phyloP scores from a whole-genome alignment of 78 protist genomes.

The Tieghemostelium lacteum region DNA sequence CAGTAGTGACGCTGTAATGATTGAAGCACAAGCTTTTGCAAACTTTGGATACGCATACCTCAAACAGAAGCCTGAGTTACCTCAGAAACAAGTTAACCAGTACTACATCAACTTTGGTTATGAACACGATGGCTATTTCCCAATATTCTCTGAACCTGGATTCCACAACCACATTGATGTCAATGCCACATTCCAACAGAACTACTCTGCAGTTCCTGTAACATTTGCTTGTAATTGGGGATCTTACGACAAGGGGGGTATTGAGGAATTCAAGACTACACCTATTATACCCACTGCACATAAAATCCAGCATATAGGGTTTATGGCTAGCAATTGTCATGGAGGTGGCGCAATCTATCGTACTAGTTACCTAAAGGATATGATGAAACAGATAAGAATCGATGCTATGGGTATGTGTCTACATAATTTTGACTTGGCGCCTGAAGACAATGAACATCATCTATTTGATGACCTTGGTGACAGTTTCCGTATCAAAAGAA shows the following conservation, averaged over 20 bases:
- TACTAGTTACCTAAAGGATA: conserved; percentile 17
- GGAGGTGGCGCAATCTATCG: conserved; percentile 75
- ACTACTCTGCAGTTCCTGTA: not conserved
- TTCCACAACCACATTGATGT: conserved; percentile 27
- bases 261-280: not conserved
- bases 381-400: conserved; percentile 19
- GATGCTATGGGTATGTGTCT: conserved; percentile 65
- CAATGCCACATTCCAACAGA: conserved; percentile 22
- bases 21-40: conserved; percentile 74
- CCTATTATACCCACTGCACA: not conserved
- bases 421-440: conserved; percentile 12
- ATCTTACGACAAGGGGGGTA: conserved; percentile 10
- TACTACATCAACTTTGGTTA: conserved; percentile 49
- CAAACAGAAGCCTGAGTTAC: conserved; percentile 41
- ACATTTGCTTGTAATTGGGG: conserved; percentile 76
- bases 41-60: conserved; percentile 29
- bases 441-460: conserved; percentile 18
- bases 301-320: conserved; percentile 14
- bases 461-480: conserved; percentile 54
- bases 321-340: conserved; percentile 60
- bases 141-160: conserved; percentile 5
- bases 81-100: conserved; percentile 58
- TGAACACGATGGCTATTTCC: conserved; percentile 72
- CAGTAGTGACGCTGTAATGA: conserved; percentile 15
- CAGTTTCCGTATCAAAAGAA: conserved; percentile 26